These are phyloP conservation scores for Pezicula rhizophila DNA, from an alignment of 2,329 filamentous ascomycete genomes.

Conservation along the genomic window DNA sequence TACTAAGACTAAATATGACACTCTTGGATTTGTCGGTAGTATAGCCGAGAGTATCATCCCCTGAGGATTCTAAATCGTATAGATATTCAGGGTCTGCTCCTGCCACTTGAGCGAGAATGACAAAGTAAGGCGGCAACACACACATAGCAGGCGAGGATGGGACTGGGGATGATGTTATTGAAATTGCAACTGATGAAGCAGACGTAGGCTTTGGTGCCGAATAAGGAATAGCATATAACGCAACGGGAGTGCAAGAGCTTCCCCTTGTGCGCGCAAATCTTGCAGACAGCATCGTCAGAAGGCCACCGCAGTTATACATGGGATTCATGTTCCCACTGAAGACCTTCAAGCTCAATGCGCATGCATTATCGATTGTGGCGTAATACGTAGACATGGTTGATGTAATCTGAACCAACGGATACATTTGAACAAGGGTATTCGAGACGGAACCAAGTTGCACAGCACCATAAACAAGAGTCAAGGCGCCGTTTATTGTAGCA, in stretches of 20 bases:
- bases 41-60: conserved; percentile 11
- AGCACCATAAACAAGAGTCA: conserved; percentile 5
- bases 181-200: not conserved
- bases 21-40: conserved; percentile 4
- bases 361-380: conserved; percentile 3
- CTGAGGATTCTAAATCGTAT: conserved; percentile 9
- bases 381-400: conserved; percentile 6
- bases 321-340: conserved; percentile 1
- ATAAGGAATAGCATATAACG: conserved; percentile 8
- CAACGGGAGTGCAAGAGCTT: conserved; percentile 1
- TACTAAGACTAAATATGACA: conserved; percentile 8
- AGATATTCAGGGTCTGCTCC: conserved; percentile 7
- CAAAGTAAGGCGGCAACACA: conserved; percentile 10
- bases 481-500: not conserved
- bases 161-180: not conserved
- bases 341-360: conserved; percentile 3
- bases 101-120: conserved; percentile 8
- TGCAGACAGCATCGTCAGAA: conserved; percentile 9
- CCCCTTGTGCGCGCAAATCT: conserved; percentile 3
- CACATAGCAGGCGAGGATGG: conserved; percentile 4
- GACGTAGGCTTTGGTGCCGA: not conserved
- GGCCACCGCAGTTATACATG: conserved; percentile 7
- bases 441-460: conserved; percentile 6
- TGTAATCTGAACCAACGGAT: conserved; percentile 4
- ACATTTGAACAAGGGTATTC: conserved; percentile 13